Evolutionary conservation across 2,329 filamentous ascomycete species (phyloP).

Genomic region (Aspergillus latus): DNA sequence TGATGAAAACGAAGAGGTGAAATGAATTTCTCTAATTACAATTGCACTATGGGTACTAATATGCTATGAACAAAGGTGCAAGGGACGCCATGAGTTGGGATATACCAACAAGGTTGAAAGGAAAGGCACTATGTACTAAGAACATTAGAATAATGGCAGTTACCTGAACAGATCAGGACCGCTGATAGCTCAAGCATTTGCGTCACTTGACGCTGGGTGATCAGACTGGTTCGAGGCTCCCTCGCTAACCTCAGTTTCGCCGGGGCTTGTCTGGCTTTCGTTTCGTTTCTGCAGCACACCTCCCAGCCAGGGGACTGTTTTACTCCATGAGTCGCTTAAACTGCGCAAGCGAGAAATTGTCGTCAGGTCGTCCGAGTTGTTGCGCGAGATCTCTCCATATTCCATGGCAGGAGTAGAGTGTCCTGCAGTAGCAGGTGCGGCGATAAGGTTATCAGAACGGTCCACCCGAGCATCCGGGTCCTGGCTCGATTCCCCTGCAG

Average conservation of each 20-base stretch:
- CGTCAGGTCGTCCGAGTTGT: conserved; percentile 20
- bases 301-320: conserved; percentile 37
- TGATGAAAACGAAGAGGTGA: too few relatives aligned
- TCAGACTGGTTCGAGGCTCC: not conserved
- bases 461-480: conserved; percentile 29
- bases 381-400: conserved; percentile 15
- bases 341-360: conserved; percentile 33
- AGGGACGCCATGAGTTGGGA: conserved; percentile 1
- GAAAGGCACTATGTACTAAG: conserved; percentile 10
- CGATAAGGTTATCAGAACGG: conserved; percentile 25
- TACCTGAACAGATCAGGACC: not conserved
- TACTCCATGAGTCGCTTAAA: conserved; percentile 40
- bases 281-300: conserved; percentile 29
- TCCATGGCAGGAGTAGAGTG: conserved; percentile 26
- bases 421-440: conserved; percentile 22
- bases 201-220: not conserved
- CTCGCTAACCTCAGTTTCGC: not conserved
- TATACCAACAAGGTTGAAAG: conserved; percentile 1
- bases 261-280: conserved; percentile 6
- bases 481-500: conserved; percentile 19
- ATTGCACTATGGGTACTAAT: conserved; percentile 2
- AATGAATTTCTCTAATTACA: conserved; percentile 8
- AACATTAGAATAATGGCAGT: not conserved
- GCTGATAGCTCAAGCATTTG: not conserved
- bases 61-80: conserved; percentile 12